Evolutionary conservation across 1,284 basidiomycete species (phyloP), one percentile per base, ranked within the genome.

Genomic region (Ceratobasidium sp.): DNA sequence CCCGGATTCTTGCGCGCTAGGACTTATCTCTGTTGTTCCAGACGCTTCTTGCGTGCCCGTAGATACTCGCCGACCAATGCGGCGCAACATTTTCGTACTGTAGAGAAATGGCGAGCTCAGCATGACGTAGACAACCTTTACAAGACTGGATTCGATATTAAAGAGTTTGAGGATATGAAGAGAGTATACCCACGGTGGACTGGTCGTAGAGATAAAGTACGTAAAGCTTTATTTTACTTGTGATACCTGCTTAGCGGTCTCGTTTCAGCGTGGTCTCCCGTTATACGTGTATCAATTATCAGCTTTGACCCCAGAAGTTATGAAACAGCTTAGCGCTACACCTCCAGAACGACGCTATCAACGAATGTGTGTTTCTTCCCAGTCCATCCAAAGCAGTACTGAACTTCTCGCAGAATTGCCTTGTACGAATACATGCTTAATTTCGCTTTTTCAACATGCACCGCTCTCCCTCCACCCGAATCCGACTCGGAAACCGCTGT

Each of bases 171-270:
- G 81, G 81, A 81, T 32, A 83, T 89, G 2, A 88, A 88, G 81
- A 85, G 86, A 69, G 92, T 90, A 78, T 94, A 94, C 84, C 91
- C 92, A 1, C 86, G 91, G 46, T 94, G 92, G 92, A 94, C 92
- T 0, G 93, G 92, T 1, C 85, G 90, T 74, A 85, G 92, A 80
- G 91, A 93, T 81, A 92, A 90, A 85, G 92, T 89, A 79, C 8
- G 85, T 56, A 4, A 37, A 32, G 62, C 9, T n/a, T 62, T 0
- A 1, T 40, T 66, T n/a, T 29, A 5, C 34, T 17, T 25, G 15
- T 9, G 17, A 11, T n/a, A 43, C 15, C n/a, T 19, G 54, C 46
- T 73, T 49, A 69, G 6, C 37, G 7, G 17, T 73, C 57, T 7
- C 76, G 34, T 62, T 79, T 59, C 79, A 93, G 90, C 85, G 88